Percentiles rank a stretch among this genome's conserved stretches.
Conservation (phyloP, 352 stramenopile genomes). For the Globisporangium alternatum region DNA sequence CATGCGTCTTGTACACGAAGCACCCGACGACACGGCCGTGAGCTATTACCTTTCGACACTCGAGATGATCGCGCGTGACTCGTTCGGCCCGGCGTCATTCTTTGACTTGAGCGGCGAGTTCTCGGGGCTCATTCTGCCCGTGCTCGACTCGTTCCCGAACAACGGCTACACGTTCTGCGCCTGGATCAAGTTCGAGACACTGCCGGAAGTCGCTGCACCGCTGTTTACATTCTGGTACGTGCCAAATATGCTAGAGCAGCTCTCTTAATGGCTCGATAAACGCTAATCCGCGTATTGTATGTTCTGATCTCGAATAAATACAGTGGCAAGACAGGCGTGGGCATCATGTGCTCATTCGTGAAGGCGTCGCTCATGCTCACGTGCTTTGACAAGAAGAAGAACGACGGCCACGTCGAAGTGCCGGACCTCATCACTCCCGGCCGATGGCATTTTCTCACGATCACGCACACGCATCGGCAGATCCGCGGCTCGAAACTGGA, state of each 20-base stretch:
- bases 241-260: background rate
- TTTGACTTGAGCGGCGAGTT: conserved; percentile 81
- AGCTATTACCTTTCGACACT: conserved; percentile 80
- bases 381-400: conserved; percentile 85
- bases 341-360: conserved; percentile 77
- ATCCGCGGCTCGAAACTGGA: conserved; percentile 82
- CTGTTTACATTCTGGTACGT: conserved; percentile 78
- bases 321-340: conserved; percentile 69
- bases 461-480: conserved; percentile 83
- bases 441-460: conserved; percentile 78
- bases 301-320: too few species aligned
- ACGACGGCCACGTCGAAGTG: conserved; percentile 78
- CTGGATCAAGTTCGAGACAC: conserved; percentile 82
- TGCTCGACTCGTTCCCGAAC: conserved; percentile 69
- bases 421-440: conserved; percentile 62
- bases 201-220: conserved; percentile 64
- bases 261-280: conserved; percentile 3
- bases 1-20: conserved; percentile 59
- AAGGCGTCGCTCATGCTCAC: conserved; percentile 74
- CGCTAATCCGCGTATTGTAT: conserved; percentile 8
- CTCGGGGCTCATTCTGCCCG: conserved; percentile 65
- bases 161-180: conserved; percentile 85
- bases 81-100: conserved; percentile 77
- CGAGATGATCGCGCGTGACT: conserved; percentile 84
- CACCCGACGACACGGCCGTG: conserved; percentile 64